These are phyloP conservation scores for Saturnispora hagleri DNA, from an alignment of 805 yeast species.

Conservation along the genomic window DNA sequence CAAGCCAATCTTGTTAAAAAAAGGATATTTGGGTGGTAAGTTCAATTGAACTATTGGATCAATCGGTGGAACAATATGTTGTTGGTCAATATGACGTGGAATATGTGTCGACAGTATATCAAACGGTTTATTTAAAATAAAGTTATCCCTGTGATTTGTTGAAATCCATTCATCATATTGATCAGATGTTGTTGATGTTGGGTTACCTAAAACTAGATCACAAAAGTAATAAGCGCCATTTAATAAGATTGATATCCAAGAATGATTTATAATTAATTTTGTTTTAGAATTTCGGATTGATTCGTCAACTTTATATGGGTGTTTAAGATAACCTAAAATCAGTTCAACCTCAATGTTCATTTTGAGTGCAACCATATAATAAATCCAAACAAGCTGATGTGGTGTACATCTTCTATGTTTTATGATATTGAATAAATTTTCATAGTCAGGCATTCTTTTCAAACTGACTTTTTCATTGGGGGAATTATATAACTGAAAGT, in stretches of 20 bases:
- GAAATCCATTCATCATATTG: conserved; percentile 32
- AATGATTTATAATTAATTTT: conserved; percentile 60
- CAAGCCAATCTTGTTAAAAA: conserved; percentile 54
- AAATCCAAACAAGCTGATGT: conserved; percentile 68
- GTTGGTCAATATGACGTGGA: conserved; percentile 70
- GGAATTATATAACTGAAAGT: conserved; percentile 37
- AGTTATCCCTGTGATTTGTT: conserved; percentile 25
- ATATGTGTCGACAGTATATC: conserved; percentile 76
- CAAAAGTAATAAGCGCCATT: conserved; percentile 73
- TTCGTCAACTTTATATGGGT: conserved; percentile 54
- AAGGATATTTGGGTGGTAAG: conserved; percentile 81
- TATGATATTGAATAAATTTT: conserved; percentile 22
- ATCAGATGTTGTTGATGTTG: conserved; percentile 39
- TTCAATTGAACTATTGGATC: conserved; percentile 70
- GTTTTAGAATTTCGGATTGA: conserved; percentile 23
- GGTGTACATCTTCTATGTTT: conserved; percentile 22
- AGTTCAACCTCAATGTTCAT: conserved; percentile 68
- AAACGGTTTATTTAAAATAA: conserved; percentile 71
- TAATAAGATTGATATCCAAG: conserved; percentile 76
- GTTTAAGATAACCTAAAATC: conserved; percentile 74
- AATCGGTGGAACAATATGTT: conserved; percentile 79
- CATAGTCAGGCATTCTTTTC: conserved; percentile 21
- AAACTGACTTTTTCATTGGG: conserved; percentile 28
- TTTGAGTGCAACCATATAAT: conserved; percentile 61
- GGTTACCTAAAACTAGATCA: conserved; percentile 62